Conservation (phyloP, 2,329 filamentous ascomycete species). For the Fusarium humuli region DNA sequence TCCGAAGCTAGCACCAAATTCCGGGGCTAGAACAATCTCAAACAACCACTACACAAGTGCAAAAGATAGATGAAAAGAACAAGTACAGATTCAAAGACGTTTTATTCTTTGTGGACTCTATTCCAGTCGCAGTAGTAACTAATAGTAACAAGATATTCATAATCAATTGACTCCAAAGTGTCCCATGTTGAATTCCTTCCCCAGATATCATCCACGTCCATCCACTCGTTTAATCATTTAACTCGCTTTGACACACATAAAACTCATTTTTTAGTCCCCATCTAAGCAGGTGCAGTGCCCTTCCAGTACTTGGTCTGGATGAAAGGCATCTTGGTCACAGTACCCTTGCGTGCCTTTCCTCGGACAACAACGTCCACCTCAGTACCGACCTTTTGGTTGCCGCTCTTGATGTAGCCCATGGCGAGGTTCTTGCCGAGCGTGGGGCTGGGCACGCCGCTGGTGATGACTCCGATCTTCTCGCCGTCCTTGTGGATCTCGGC, state of each 20-base stretch:
- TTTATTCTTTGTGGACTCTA: constrained; percentile 15
- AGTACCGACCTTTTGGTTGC: constrained; percentile 85
- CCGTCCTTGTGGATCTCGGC: constrained; percentile 78
- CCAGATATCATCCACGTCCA: constrained; percentile 10
- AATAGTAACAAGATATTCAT: constrained; percentile 1
- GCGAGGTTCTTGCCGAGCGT: constrained; percentile 90
- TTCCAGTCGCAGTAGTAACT: constrained; percentile 1
- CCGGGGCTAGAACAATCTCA: neutral
- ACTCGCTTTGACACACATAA: constrained; percentile 29
- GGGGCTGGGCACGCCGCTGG: constrained; percentile 90
- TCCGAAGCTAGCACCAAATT: constrained; percentile 3
- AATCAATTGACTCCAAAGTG: constrained; percentile 25
- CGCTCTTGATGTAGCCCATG: constrained; percentile 91
- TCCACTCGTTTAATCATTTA: constrained; percentile 20
- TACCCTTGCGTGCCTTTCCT: constrained; percentile 79
- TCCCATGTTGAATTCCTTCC: constrained; percentile 32
- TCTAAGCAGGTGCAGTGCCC: constrained; percentile 34
- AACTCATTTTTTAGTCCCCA: neutral
- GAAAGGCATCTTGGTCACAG: constrained; percentile 91
- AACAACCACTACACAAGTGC: neutral
- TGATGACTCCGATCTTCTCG: constrained; percentile 80
- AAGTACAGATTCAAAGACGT: neutral
- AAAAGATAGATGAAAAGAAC: neutral
- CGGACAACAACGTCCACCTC: constrained; percentile 82
- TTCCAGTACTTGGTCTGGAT: constrained; percentile 79